phyloP scores from a whole-genome alignment of 2,329 filamentous ascomycete species.

The Penicillium griseofulvum region DNA sequence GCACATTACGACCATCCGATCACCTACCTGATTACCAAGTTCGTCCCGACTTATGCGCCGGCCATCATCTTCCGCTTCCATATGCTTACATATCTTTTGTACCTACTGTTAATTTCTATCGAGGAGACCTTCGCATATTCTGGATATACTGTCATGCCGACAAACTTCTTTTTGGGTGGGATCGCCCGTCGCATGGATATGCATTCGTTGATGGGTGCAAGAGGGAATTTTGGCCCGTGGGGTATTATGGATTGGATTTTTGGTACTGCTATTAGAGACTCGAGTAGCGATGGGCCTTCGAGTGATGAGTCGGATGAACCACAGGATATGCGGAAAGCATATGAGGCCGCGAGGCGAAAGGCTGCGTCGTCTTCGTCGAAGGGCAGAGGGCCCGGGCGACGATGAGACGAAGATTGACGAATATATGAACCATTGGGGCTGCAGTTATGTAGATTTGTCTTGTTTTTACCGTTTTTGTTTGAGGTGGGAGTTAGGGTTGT shows the following conservation, averaged over 20 bases:
- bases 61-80: slow-evolving; percentile 59
- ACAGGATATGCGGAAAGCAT: slow-evolving; percentile 27
- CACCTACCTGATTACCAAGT: slow-evolving; percentile 53
- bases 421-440: background rate
- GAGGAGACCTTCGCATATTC: slow-evolving; percentile 61
- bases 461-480: background rate
- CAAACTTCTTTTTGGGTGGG: slow-evolving; percentile 56
- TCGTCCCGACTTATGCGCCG: slow-evolving; percentile 57
- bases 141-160: slow-evolving; percentile 58
- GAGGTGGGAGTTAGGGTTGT: background rate
- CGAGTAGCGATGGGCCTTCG: slow-evolving; percentile 50
- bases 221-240: slow-evolving; percentile 47
- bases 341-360: slow-evolving; percentile 34
- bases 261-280: slow-evolving; percentile 41
- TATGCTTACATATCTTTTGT: slow-evolving; percentile 58
- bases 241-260: slow-evolving; percentile 47
- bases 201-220: slow-evolving; percentile 51
- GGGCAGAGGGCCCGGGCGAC: background rate
- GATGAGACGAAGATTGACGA: slow-evolving; percentile 2
- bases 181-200: slow-evolving; percentile 58
- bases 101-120: slow-evolving; percentile 54
- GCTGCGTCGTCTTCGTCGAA: slow-evolving; percentile 13
- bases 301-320: slow-evolving; percentile 37
- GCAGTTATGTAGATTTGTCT: background rate
- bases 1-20: slow-evolving; percentile 62